Evolutionary conservation across 164 flowering plant species (phyloP).

Genomic region (Magnolia changhungtana): DNA sequence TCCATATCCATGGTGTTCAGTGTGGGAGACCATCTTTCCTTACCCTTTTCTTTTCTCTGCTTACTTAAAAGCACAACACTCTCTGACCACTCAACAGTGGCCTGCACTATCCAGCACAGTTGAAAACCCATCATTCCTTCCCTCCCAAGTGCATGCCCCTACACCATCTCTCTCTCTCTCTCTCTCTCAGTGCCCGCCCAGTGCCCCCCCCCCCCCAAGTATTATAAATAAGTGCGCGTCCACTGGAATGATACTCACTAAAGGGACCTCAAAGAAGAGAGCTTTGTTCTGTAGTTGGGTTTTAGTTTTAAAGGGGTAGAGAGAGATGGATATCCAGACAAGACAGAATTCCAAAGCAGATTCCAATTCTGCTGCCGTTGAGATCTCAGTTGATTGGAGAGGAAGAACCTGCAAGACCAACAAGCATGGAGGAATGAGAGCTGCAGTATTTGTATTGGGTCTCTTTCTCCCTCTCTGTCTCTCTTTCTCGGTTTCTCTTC

Average conservation of each 20-base stretch:
- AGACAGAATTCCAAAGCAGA: conserved; percentile 20
- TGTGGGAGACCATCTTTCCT: background rate
- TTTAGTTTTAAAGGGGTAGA: background rate
- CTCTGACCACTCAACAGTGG: conserved; percentile 10
- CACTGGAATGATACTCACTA: background rate
- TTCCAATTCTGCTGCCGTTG: conserved; percentile 13
- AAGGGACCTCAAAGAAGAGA: background rate
- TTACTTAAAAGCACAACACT: background rate
- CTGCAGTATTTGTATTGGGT: conserved; percentile 89
- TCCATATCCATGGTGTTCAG: conserved; percentile 1
- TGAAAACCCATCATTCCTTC: conserved; percentile 1
- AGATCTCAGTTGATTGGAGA: conserved; percentile 79
- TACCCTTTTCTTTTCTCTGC: background rate
- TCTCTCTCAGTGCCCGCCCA: background rate
- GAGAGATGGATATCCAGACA: conserved; percentile 17
- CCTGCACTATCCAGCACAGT: conserved; percentile 16
- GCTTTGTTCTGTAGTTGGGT: background rate
- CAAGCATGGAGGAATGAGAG: conserved; percentile 83
- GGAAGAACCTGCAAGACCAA: conserved; percentile 66
- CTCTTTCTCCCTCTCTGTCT: conserved; percentile 8
- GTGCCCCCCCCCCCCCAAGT: background rate
- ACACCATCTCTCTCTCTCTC: conserved; percentile 7
- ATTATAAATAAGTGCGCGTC: conserved; percentile 14
- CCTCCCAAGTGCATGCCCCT: background rate
- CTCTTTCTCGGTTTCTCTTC: background rate